phyloP scores from a whole-genome alignment of 2,329 filamentous ascomycete species.

The Trichoderma aggressivum region DNA sequence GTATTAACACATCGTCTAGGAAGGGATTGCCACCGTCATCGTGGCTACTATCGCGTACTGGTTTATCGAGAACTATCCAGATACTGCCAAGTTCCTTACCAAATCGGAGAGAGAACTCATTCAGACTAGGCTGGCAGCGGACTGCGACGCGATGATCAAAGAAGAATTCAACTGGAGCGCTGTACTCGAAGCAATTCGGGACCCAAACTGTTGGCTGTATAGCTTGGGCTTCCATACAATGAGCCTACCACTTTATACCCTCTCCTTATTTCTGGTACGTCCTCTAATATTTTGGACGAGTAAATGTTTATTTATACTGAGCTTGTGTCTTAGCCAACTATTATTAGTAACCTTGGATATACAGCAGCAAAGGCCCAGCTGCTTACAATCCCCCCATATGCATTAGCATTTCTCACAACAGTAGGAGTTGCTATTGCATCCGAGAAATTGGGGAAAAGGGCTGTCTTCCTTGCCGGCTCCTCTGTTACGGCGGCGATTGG shows the following conservation, averaged over 20 bases:
- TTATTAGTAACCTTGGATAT: slow-evolving; percentile 54
- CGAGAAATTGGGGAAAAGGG: slow-evolving; percentile 55
- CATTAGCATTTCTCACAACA: slow-evolving; percentile 59
- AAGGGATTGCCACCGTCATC: slow-evolving; percentile 54
- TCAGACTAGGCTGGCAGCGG: slow-evolving; percentile 59
- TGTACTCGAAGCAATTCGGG: slow-evolving; percentile 59
- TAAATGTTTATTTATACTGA: slow-evolving; percentile 21
- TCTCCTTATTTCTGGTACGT: slow-evolving; percentile 48
- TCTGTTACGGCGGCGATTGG: slow-evolving; percentile 57
- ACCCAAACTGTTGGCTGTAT: slow-evolving; percentile 72
- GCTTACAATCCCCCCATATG: slow-evolving; percentile 62
- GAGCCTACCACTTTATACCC: slow-evolving; percentile 58
- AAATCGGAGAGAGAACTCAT: slow-evolving; percentile 55
- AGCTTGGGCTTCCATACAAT: slow-evolving; percentile 69
- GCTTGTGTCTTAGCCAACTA: slow-evolving; percentile 39
- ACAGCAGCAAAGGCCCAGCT: slow-evolving; percentile 52
- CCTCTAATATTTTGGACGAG: neutral
- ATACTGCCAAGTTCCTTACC: slow-evolving; percentile 55
- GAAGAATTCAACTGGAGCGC: slow-evolving; percentile 68
- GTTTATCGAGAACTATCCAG: slow-evolving; percentile 65
- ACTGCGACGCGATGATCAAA: slow-evolving; percentile 66
- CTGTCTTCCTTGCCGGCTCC: slow-evolving; percentile 60
- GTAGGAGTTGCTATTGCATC: slow-evolving; percentile 57
- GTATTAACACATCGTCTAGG: slow-evolving; percentile 30
- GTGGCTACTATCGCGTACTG: slow-evolving; percentile 50